Evolutionary conservation across 345 rosid species (phyloP), one percentile per base, ranked within the genome.

Genomic region (Jatropha curcas): DNA sequence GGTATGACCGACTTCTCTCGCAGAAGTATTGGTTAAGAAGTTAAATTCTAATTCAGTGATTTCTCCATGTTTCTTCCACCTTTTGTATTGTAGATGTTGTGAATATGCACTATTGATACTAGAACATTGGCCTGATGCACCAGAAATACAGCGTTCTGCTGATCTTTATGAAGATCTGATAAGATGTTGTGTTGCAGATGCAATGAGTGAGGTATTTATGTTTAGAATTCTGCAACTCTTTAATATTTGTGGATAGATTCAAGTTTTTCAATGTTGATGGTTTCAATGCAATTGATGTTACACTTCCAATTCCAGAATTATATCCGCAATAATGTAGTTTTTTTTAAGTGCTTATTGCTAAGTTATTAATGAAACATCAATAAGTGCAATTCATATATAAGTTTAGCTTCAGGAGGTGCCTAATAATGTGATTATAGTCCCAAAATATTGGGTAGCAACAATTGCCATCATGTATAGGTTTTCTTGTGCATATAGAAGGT

Each of bases 71-170:
- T 16, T 70, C 57, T 55, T n/a, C n/a, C n/a, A n/a, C 5, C 7
- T 27, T 67, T 65, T 48, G 30, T 64, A 51, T 74, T 86, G 72
- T 84, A 95, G 98, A 82, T 95, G 98, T 75, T 92, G 98, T 84
- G 99, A 95, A 77, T 95, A 95, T 85, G 97, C 96, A n/a, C 77
- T 95, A 70, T 79, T 92, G 86, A 84, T 94, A 62, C 86, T 95
- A 58, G 99, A 95, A 78, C 86, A 92, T 79, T 95, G 99, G 99
- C 87, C 98, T 74, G 99, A 95, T 86, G 97, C 98, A 61, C 93
- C 96, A 63, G 99, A 95, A 82, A 93, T 95, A 79, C 98, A 89
- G 73, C 80, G 97, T 50, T 91, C 94, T 35, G 94, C 92, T 73
- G 97, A 91, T 80, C 85, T 91, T 50, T 95, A 91, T 35, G 99